A percentile compares a stretch with the other conserved stretches of the same genome.
These are phyloP conservation scores for Saposhnikovia divaricata DNA, from an alignment of 129 eudicot species.

Conservation along the genomic window DNA sequence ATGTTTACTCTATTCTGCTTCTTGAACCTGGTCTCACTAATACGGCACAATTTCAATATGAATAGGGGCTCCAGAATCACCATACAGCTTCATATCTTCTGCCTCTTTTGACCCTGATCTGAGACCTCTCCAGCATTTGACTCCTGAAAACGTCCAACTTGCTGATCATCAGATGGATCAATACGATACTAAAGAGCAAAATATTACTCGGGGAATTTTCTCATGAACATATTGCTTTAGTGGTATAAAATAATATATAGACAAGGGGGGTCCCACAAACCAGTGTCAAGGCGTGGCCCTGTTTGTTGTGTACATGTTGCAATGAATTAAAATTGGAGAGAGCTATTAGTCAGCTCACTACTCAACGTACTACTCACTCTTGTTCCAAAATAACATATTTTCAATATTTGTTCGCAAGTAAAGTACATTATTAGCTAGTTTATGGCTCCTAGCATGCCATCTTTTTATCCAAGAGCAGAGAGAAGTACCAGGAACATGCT, in stretches of 20 bases:
- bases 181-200: slow-evolving; percentile 38
- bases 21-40: neutral
- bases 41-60: neutral
- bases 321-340: neutral
- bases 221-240: neutral
- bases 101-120: slow-evolving; percentile 52
- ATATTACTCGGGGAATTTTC: neutral
- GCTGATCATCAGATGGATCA: slow-evolving; percentile 34
- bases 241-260: neutral
- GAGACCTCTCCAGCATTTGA: slow-evolving; percentile 38
- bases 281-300: neutral
- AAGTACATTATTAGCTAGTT: neutral
- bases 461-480: neutral
- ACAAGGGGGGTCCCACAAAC: neutral
- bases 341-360: neutral
- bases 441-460: neutral
- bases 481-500: neutral
- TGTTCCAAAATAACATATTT: neutral
- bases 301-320: neutral
- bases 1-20: neutral
- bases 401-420: neutral
- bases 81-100: slow-evolving; percentile 32
- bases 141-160: slow-evolving; percentile 37
- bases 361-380: neutral
- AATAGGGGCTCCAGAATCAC: neutral